A percentile compares a stretch with the other conserved stretches of the same genome.
phyloP scores from a whole-genome alignment of 768 basidiomycete species.

The Trametopsis cervina region DNA sequence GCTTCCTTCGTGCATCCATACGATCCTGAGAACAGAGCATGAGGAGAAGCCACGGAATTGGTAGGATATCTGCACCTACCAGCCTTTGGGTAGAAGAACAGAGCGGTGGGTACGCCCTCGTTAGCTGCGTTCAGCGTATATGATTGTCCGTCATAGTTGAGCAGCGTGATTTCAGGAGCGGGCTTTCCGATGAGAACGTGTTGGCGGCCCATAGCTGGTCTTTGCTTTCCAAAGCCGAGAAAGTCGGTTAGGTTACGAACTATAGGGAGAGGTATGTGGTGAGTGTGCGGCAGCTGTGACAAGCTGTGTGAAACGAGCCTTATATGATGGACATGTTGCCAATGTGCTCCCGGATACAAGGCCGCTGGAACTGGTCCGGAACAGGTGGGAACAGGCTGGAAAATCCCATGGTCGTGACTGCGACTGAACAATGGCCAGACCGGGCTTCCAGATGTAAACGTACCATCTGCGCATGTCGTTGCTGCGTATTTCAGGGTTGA shows the following conservation, averaged over 20 bases:
- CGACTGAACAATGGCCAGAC: too few species aligned
- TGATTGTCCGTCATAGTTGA: constrained; percentile 52
- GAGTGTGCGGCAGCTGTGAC: not conserved
- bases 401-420: too few species aligned
- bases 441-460: too few species aligned
- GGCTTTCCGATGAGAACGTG: constrained; percentile 52
- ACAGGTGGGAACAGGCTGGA: too few species aligned
- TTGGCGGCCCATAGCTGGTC: constrained; percentile 15
- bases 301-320: constrained; percentile 5
- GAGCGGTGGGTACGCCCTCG: constrained; percentile 50
- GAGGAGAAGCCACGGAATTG: not conserved
- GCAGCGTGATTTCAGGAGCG: constrained; percentile 62
- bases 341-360: too few species aligned
- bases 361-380: too few species aligned
- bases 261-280: too few species aligned
- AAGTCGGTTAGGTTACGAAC: constrained; percentile 6
- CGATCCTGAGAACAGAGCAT: constrained; percentile 37
- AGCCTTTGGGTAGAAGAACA: constrained; percentile 78
- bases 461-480: too few species aligned
- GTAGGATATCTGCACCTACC: constrained; percentile 37
- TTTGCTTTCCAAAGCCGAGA: constrained; percentile 15
- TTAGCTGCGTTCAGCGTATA: constrained; percentile 56
- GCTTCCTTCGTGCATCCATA: constrained; percentile 79
- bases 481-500: too few species aligned
- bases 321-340: too few species aligned